These are phyloP conservation scores for Ascochyta clinopodiicola DNA, from an alignment of 2,329 filamentous ascomycete genomes.

Conservation along the genomic window DNA sequence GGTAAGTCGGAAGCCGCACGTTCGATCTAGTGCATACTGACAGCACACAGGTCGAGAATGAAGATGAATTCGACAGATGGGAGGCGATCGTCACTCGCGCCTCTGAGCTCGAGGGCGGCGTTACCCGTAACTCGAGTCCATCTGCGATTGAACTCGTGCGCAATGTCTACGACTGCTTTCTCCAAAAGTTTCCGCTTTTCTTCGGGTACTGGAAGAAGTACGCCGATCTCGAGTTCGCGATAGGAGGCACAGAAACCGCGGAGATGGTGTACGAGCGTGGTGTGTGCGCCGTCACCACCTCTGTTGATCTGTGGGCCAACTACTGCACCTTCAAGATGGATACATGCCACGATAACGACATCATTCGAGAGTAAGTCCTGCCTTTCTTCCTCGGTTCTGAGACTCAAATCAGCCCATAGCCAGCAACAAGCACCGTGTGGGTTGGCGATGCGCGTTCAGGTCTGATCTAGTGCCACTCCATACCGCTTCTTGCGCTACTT, in stretches of 20 bases:
- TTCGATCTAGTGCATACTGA: slow-evolving; percentile 18
- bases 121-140: slow-evolving; percentile 96
- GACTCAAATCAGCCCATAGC: slow-evolving; percentile 39
- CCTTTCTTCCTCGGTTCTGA: slow-evolving; percentile 36
- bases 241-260: slow-evolving; percentile 93
- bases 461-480: slow-evolving; percentile 30
- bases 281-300: slow-evolving; percentile 89
- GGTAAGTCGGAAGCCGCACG: slow-evolving; percentile 60
- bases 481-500: slow-evolving; percentile 46
- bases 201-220: slow-evolving; percentile 99
- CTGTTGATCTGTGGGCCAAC: slow-evolving; percentile 95
- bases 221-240: slow-evolving; percentile 95
- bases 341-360: slow-evolving; percentile 90
- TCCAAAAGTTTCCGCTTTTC: slow-evolving; percentile 91
- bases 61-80: slow-evolving; percentile 94
- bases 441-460: slow-evolving; percentile 23
- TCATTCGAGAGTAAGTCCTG: slow-evolving; percentile 98
- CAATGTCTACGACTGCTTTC: slow-evolving; percentile 88
- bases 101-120: slow-evolving; percentile 85
- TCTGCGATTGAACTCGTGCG: slow-evolving; percentile 88
- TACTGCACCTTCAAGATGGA: slow-evolving; percentile 99
- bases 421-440: slow-evolving; percentile 24
- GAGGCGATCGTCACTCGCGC: slow-evolving; percentile 86
- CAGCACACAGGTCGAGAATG: slow-evolving; percentile 64
- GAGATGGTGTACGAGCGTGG: slow-evolving; percentile 99